Percentiles rank a stretch among this genome's conserved stretches.
Evolutionary conservation across 202 grass and related monocot species (phyloP).

Genomic region (Alloteropsis angusta): DNA sequence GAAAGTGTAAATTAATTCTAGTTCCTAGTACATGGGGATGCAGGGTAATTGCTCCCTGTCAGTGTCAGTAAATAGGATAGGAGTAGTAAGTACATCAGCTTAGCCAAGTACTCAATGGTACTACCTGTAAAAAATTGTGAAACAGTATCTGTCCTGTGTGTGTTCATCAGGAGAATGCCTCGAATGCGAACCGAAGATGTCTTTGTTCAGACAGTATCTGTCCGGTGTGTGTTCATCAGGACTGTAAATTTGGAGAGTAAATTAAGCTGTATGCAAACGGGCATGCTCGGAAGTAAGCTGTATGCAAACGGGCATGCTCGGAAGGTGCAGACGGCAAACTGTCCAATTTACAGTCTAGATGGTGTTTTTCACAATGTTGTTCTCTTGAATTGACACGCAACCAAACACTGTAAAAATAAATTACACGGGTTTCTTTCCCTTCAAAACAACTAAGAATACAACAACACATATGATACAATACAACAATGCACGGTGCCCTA

Average conservation of each 20-base stretch:
- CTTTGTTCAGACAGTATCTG: no score
- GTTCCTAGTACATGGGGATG: not conserved
- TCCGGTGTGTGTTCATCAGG: no score
- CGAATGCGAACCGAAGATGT: not conserved
- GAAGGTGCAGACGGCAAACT: not conserved
- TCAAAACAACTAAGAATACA: slow-evolving; percentile 8
- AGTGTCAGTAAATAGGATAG: not conserved
- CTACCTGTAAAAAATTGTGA: not conserved
- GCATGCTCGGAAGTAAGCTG: not conserved
- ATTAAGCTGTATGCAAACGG: not conserved
- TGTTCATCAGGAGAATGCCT: not conserved
- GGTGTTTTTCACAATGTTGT: not conserved
- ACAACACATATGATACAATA: slow-evolving; percentile 27
- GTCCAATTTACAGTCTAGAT: not conserved
- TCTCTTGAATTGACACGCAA: not conserved
- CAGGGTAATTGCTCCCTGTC: not conserved
- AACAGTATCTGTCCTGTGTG: not conserved
- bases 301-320: not conserved
- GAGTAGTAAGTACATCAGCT: not conserved
- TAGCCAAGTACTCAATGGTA: not conserved
- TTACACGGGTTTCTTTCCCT: not conserved
- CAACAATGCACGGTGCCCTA: slow-evolving; percentile 21
- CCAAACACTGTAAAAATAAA: not conserved
- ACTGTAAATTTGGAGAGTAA: not conserved
- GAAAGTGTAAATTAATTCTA: not conserved